Evolutionary conservation across 2,329 filamentous ascomycete species (phyloP).

Genomic region (Oidium heveae): DNA sequence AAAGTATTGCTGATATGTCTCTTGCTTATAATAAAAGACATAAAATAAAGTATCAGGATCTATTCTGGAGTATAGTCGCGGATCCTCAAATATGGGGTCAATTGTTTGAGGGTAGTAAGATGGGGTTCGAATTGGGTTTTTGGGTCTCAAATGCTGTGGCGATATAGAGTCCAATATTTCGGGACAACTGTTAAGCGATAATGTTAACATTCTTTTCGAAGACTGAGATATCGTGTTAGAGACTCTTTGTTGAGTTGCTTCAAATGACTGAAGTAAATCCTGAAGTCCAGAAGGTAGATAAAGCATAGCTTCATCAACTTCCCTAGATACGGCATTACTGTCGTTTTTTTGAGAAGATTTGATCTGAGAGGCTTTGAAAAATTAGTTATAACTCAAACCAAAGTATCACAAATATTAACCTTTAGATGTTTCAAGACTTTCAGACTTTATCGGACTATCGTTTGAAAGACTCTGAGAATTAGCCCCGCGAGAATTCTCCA

Average conservation of each 20-base stretch:
- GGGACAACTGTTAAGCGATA: conserved; percentile 49
- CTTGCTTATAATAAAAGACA: conserved; percentile 96
- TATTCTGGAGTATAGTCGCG: conserved; percentile 62
- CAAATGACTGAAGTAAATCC: conserved; percentile 77
- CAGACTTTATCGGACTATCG: conserved; percentile 16
- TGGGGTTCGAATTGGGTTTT: conserved; percentile 52
- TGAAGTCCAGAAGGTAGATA: conserved; percentile 73
- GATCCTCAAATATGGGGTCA: conserved; percentile 77
- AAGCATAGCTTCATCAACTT: conserved; percentile 60
- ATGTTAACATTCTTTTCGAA: conserved; percentile 47
- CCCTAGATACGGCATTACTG: conserved; percentile 16
- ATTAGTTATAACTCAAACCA: conserved; percentile 5
- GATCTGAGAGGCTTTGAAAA: conserved; percentile 14
- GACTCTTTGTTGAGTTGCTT: conserved; percentile 49
- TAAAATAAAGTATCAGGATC: conserved; percentile 96
- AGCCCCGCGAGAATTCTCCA: conserved; percentile 13
- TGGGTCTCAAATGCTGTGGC: conserved; percentile 62
- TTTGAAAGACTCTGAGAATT: conserved; percentile 8
- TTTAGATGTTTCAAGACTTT: conserved; percentile 20
- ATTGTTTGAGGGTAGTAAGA: conserved; percentile 81
- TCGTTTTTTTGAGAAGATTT: conserved; percentile 28
- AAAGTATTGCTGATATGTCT: conserved; percentile 82
- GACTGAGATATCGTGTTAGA: conserved; percentile 27
- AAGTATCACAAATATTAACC: conserved; percentile 14
- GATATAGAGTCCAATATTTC: conserved; percentile 55